phyloP scores from a whole-genome alignment of 1,284 basidiomycete genomes.

The Afroboletus lepidellus region DNA sequence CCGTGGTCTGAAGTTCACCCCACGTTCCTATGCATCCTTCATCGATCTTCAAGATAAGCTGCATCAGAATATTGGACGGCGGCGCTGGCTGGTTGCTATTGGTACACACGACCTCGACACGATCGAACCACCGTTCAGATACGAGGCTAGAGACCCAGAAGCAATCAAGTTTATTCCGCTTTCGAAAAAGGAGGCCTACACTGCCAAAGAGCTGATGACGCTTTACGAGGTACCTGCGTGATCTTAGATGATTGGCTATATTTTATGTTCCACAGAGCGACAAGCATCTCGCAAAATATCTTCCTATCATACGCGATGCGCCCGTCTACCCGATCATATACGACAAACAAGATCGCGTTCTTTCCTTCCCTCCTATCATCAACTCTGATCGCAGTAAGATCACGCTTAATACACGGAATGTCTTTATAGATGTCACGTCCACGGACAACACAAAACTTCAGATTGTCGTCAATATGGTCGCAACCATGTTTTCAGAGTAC shows the following conservation, averaged over 20 bases:
- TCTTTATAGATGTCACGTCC: constrained; percentile 97
- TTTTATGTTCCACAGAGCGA: constrained; percentile 60
- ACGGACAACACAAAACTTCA: constrained; percentile 97
- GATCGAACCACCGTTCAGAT: constrained; percentile 84
- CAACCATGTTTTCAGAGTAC: constrained; percentile 98
- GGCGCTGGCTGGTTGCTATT: constrained; percentile 91
- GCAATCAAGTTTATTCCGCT: constrained; percentile 83
- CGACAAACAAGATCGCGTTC: constrained; percentile 81
- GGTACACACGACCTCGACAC: constrained; percentile 98
- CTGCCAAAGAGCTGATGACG: constrained; percentile 77
- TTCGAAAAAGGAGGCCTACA: constrained; percentile 62
- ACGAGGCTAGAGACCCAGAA: constrained; percentile 86
- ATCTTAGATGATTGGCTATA: constrained; percentile 14
- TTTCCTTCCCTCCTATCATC: constrained; percentile 98
- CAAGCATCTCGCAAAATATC: constrained; percentile 86
- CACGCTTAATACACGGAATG: constrained; percentile 88
- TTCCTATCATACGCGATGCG: constrained; percentile 92
- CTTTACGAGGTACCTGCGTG: constrained; percentile 74
- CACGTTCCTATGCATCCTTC: constrained; percentile 91
- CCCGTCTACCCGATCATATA: constrained; percentile 99
- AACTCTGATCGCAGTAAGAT: constrained; percentile 98
- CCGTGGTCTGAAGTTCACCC: constrained; percentile 87
- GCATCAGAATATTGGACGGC: constrained; percentile 92
- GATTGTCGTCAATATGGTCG: constrained; percentile 92
- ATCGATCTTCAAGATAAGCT: constrained; percentile 99